Evolutionary conservation across 306 rosid genomes (phyloP).

Genomic region (Parietaria judaica): DNA sequence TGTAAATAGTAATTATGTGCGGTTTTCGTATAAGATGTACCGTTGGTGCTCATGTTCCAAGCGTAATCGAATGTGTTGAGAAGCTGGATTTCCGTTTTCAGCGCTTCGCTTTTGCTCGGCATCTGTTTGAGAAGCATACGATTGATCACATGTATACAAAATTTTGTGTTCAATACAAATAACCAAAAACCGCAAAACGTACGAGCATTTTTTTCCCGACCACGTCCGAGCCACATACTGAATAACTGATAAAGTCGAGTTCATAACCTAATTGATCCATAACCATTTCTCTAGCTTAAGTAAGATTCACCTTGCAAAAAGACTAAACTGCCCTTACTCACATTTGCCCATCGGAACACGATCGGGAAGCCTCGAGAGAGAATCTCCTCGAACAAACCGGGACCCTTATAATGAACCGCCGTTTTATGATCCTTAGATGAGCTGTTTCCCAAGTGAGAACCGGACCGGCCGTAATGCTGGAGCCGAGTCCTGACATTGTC

Average conservation of each 20-base stretch:
- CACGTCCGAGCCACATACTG: background rate
- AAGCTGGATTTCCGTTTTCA: conserved; percentile 49
- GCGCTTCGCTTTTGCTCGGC: conserved; percentile 56
- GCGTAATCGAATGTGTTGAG: conserved; percentile 78
- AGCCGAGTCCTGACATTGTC: conserved; percentile 61
- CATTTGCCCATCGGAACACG: conserved; percentile 82
- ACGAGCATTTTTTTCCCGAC: too few relatives aligned
- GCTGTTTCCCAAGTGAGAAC: conserved; percentile 56
- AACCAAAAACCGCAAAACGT: conserved; percentile 1
- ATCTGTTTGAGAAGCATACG: conserved; percentile 42
- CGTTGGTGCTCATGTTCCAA: conserved; percentile 63
- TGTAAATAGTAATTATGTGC: too few relatives aligned
- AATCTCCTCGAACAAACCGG: conserved; percentile 49
- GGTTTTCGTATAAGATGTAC: conserved; percentile 2
- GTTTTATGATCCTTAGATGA: background rate
- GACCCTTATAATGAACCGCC: conserved; percentile 29
- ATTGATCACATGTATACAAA: background rate
- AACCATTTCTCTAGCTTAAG: too few relatives aligned
- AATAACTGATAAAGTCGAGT: background rate
- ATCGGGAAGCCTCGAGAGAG: conserved; percentile 52
- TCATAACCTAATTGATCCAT: too few relatives aligned
- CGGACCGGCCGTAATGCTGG: conserved; percentile 63
- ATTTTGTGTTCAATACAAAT: background rate
- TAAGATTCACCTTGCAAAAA: too few relatives aligned
- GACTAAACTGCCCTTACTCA: conserved; percentile 25